These are phyloP conservation scores for Entomortierella beljakovae DNA, from an alignment of 192 early-diverging fungal genomes.

Conservation along the genomic window DNA sequence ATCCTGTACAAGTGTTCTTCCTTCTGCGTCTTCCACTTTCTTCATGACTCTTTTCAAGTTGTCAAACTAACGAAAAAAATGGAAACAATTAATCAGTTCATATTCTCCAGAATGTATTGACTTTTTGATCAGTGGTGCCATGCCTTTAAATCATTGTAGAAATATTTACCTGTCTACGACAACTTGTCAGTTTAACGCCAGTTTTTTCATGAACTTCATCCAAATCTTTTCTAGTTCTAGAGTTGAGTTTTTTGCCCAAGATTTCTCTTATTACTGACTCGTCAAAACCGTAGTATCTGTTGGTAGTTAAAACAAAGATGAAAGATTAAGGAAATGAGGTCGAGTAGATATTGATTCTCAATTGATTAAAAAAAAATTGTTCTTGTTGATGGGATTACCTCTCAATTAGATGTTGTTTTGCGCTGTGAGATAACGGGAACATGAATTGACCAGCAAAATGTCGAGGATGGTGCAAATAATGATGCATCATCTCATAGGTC, in stretches of 20 bases:
- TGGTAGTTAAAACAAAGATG: background rate
- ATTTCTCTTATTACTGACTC: conserved; percentile 57
- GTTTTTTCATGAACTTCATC: conserved; percentile 58
- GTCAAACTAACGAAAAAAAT: conserved; percentile 55
- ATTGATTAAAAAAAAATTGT: background rate
- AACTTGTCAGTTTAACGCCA: conserved; percentile 41
- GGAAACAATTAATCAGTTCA: background rate
- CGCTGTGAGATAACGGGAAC: conserved; percentile 52
- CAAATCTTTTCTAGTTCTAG: conserved; percentile 56
- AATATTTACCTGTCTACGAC: conserved; percentile 55
- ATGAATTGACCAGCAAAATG: conserved; percentile 54
- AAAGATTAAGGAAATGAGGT: no score
- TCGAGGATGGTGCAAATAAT: conserved; percentile 52
- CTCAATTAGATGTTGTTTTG: conserved; percentile 54
- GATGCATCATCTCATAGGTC: conserved; percentile 54
- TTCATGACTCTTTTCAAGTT: conserved; percentile 58
- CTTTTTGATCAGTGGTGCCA: no score
- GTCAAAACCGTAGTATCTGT: conserved; percentile 60
- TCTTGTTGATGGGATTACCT: conserved; percentile 6
- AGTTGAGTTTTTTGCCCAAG: conserved; percentile 57
- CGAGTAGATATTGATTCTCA: background rate
- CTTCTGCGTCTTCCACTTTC: conserved; percentile 57
- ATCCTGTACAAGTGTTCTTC: conserved; percentile 45
- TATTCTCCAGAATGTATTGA: background rate
- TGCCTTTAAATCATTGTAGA: background rate